phyloP scores from a whole-genome alignment of 768 basidiomycete genomes.

The Dacryopinax spathularia region DNA sequence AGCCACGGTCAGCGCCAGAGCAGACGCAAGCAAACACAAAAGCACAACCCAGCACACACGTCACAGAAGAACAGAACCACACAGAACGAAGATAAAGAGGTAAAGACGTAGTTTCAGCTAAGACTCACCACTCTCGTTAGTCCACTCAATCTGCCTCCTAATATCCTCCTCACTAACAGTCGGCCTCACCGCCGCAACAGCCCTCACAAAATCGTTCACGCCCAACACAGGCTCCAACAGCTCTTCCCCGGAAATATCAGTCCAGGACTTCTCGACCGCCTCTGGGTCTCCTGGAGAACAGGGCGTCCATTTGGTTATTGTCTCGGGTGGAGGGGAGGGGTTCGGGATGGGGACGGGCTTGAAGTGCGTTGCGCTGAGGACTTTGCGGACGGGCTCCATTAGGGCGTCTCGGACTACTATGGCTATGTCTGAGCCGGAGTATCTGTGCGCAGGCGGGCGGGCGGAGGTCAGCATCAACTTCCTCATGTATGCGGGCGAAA shows the following conservation, averaged over 20 bases:
- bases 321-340: constrained; percentile 17
- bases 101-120: no score
- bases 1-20: no score
- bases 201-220: constrained; percentile 66
- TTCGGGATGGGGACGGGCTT: constrained; percentile 37
- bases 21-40: no score
- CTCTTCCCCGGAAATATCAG: constrained; percentile 74
- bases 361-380: constrained; percentile 91
- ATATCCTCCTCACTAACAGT: constrained; percentile 86
- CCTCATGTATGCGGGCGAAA: background rate
- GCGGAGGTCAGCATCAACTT: background rate
- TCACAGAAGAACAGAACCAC: no score
- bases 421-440: constrained; percentile 89
- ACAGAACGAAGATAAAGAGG: no score
- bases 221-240: constrained; percentile 76
- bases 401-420: constrained; percentile 90
- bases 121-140: constrained; percentile 56
- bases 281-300: constrained; percentile 87
- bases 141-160: constrained; percentile 69
- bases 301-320: constrained; percentile 63
- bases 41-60: no score
- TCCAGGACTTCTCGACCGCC: constrained; percentile 80
- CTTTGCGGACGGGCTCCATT: constrained; percentile 97
- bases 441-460: constrained; percentile 27
- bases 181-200: constrained; percentile 61